These are phyloP conservation scores for Fusarium neocosmosporiellum DNA, from an alignment of 2,329 filamentous ascomycete genomes.

Conservation along the genomic window DNA sequence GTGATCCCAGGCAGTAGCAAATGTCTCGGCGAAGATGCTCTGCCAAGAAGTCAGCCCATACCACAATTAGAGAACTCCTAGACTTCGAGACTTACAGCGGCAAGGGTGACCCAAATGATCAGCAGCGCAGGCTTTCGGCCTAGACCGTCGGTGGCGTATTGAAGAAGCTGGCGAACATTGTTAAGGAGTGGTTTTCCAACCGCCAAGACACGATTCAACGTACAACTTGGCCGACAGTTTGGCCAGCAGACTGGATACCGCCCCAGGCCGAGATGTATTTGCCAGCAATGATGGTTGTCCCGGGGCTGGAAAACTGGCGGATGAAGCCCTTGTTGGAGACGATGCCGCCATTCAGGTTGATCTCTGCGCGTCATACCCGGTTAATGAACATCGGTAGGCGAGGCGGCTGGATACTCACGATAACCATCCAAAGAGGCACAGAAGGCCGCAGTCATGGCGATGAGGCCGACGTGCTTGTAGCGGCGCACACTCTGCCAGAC, in stretches of 20 bases:
- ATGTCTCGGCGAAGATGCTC: constrained; percentile 24
- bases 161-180: constrained; percentile 3
- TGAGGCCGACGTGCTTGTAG: constrained; percentile 49
- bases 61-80: not conserved
- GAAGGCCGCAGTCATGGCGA: constrained; percentile 56
- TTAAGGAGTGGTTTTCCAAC: not conserved
- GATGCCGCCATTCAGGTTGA: constrained; percentile 51
- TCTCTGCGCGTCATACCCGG: constrained; percentile 11
- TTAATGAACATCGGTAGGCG: not conserved
- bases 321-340: constrained; percentile 56
- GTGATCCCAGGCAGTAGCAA: constrained; percentile 22
- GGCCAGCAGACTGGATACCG: constrained; percentile 52
- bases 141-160: constrained; percentile 19
- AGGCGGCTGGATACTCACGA: constrained; percentile 28
- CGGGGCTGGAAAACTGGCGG: constrained; percentile 46
- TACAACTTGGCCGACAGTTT: constrained; percentile 53
- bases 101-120: constrained; percentile 21
- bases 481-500: constrained; percentile 51
- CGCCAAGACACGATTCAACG: not conserved
- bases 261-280: constrained; percentile 54
- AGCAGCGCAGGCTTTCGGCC: constrained; percentile 23
- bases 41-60: not conserved
- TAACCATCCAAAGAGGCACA: constrained; percentile 56
- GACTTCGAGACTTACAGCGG: constrained; percentile 4
- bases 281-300: constrained; percentile 47